Evolutionary conservation across 768 basidiomycete genomes (phyloP).

Genomic region (Tylopilus subfusipes): DNA sequence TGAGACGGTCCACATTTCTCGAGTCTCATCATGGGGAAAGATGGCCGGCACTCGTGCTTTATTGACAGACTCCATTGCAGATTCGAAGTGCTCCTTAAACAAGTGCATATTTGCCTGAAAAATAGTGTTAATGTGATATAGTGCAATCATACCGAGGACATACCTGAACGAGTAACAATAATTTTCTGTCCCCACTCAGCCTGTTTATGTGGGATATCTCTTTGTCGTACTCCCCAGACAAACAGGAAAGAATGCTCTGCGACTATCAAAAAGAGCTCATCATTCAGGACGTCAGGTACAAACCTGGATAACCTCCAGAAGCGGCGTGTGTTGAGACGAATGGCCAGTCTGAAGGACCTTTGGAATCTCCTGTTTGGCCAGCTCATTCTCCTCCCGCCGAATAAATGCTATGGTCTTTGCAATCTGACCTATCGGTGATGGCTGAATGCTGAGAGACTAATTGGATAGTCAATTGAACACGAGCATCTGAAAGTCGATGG

Average conservation of each 20-base stretch:
- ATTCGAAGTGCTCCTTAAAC: not conserved
- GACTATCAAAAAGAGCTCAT: not conserved
- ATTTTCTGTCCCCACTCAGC: not conserved
- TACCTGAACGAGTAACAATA: constrained; percentile 16
- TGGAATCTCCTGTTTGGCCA: constrained; percentile 4
- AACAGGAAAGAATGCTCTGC: constrained; percentile 13
- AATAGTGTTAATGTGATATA: not conserved
- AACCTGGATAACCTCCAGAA: constrained; percentile 15
- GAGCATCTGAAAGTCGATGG: not conserved
- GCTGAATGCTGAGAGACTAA: constrained; percentile 10
- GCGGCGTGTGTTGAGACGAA: not conserved
- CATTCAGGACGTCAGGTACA: not conserved
- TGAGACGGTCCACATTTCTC: constrained; percentile 13
- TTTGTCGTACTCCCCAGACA: constrained; percentile 5
- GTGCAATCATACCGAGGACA: not conserved
- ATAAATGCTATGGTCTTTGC: constrained; percentile 14
- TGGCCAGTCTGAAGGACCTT: not conserved
- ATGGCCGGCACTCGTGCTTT: constrained; percentile 7
- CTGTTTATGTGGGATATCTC: not conserved
- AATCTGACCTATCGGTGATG: constrained; percentile 15
- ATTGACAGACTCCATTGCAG: constrained; percentile 7
- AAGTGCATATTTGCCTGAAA: constrained; percentile 17
- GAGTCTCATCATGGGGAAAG: constrained; percentile 11
- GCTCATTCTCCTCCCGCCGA: not conserved
- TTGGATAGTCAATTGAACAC: not conserved